A percentile compares a stretch with the other conserved stretches of the same genome.
Conservation (phyloP, 345 rosid genomes). For the Microcos paniculata region DNA sequence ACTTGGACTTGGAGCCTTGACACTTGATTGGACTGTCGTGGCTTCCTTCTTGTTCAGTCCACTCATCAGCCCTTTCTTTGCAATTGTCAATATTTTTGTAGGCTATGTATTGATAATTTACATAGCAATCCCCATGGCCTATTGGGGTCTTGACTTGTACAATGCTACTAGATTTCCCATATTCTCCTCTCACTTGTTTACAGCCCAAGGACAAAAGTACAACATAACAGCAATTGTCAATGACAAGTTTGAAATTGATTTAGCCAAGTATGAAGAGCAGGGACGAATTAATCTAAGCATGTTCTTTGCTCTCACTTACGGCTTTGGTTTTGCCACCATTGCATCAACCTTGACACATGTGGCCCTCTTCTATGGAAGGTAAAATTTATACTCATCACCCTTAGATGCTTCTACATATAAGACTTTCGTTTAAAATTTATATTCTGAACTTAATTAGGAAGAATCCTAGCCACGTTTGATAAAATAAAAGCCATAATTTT, state of each 20-base stretch:
- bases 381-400: constrained; percentile 13
- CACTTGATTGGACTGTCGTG: constrained; percentile 80
- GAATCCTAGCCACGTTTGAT: background rate
- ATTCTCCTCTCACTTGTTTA: constrained; percentile 81
- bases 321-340: constrained; percentile 88
- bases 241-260: constrained; percentile 68
- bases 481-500: background rate
- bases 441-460: background rate
- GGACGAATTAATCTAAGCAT: constrained; percentile 81
- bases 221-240: constrained; percentile 69
- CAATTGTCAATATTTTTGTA: constrained; percentile 56
- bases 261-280: constrained; percentile 53
- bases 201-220: constrained; percentile 55
- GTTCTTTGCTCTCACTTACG: constrained; percentile 78
- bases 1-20: constrained; percentile 77
- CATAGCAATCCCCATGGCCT: constrained; percentile 57
- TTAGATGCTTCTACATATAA: background rate
- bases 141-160: constrained; percentile 73
- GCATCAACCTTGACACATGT: constrained; percentile 85
- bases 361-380: constrained; percentile 89
- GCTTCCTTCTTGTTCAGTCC: constrained; percentile 87
- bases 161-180: constrained; percentile 66
- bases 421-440: background rate
- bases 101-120: constrained; percentile 69
- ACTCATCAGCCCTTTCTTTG: constrained; percentile 83